Conservation (phyloP, 768 basidiomycete species). For the Boletellus sp. region DNA sequence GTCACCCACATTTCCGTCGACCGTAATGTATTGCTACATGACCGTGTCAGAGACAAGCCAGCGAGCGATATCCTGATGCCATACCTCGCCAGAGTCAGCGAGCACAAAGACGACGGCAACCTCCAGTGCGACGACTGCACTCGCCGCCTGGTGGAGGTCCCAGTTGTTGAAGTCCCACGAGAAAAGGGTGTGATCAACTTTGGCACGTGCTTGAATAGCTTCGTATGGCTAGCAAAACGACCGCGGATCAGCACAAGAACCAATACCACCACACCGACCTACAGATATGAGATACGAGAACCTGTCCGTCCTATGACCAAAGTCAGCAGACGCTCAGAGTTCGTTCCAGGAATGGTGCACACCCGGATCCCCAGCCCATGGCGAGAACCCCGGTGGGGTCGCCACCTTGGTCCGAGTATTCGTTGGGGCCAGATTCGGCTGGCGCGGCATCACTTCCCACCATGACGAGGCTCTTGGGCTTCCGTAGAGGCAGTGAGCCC, state of each 20-base stretch:
- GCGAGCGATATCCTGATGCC: background rate
- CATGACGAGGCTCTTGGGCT: constrained; percentile 55
- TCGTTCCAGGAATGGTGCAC: constrained; percentile 1
- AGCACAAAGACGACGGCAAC: constrained; percentile 80
- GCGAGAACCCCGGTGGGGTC: constrained; percentile 67
- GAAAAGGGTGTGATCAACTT: constrained; percentile 60
- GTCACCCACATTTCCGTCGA: constrained; percentile 48
- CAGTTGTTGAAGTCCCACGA: constrained; percentile 72
- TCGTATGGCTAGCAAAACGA: constrained; percentile 55
- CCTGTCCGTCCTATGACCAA: constrained; percentile 49
- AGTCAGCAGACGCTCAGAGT: background rate
- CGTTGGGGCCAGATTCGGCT: constrained; percentile 63
- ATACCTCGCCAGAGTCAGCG: constrained; percentile 77
- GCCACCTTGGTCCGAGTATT: constrained; percentile 59
- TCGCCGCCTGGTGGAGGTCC: constrained; percentile 49
- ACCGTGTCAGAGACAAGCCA: background rate
- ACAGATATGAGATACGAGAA: constrained; percentile 79
- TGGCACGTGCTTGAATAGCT: constrained; percentile 72
- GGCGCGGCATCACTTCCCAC: constrained; percentile 68
- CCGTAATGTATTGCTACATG: constrained; percentile 46
- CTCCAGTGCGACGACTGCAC: constrained; percentile 46
- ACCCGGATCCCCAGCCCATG: constrained; percentile 91
- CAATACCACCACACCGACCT: constrained; percentile 19
- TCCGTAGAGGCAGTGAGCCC: constrained; percentile 54
- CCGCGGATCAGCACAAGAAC: background rate